Base-by-base conservation (phyloP, 2,329 filamentous ascomycete species). In the Calonectria hongkongensis region DNA sequence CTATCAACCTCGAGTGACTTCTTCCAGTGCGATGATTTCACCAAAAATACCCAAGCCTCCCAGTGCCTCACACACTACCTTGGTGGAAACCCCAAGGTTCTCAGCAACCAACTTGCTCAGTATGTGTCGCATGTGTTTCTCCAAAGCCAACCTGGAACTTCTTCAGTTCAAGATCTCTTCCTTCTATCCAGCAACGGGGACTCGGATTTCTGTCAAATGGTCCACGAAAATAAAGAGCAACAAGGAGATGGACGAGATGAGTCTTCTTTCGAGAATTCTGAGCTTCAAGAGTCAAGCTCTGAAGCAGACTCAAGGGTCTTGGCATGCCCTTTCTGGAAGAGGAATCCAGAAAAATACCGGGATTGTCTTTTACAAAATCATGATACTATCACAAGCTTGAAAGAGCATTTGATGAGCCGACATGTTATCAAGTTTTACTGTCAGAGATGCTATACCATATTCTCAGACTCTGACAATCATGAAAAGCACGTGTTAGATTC, bases 21-120 rank as follows among this genome's bases (percentile, higher is more conserved):
- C 86, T 96, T 95, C 86, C 95, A 98, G 82, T 97, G 94, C 79
- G 94, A 94, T 72, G 97, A 99, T 84, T 99, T 99, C 84, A 98
- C 97, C 30, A 96, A 99, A 85, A 96, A 98, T 78, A 94, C 97
- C 81, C 97, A 99, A 86, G 97, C 97, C 10, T 97, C 95, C 41
- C 93, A 96, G 76, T 92, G 97, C 74, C 89, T 98, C 84, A 90
- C 96, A 4, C 97, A 99, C 82, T 95, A 98, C 81, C 92, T 99
- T 21, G 97, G 97, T 73, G 97, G 97, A 73, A 96, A 98, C 84
- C 95, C 96, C 54, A 98, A 98, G 88, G 95, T 98, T 39, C 88
- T 99, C 70, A 98, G 95, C 82, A 94, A 95, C 28, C 97, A 99
- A 85, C 89, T 99, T 70, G 96, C 97, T 68, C 98, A 98, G 88